Evolutionary conservation across 2,329 filamentous ascomycete species (phyloP).

Genomic region (Xenoacremonium recifei): DNA sequence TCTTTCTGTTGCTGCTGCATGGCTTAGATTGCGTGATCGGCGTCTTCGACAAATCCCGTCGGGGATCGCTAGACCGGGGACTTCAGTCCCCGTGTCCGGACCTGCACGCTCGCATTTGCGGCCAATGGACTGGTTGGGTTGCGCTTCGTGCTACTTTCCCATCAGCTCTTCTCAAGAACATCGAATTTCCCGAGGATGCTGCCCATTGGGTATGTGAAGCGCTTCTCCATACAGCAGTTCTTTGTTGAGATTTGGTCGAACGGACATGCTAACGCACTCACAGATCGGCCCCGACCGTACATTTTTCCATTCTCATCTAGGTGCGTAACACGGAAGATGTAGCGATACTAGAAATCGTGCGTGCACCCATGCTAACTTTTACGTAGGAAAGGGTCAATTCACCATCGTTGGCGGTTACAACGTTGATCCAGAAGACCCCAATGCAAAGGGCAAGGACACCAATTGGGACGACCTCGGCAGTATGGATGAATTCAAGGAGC

Average conservation of each 20-base stretch:
- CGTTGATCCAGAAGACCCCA: conserved; percentile 31
- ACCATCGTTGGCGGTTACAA: conserved; percentile 43
- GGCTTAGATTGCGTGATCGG: no score
- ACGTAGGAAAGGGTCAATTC: conserved; percentile 31
- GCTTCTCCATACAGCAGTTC: not conserved
- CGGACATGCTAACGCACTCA: not conserved
- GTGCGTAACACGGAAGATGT: no score
- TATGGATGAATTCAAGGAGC: conserved; percentile 33
- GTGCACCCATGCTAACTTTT: not conserved
- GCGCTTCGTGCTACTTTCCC: conserved; percentile 45
- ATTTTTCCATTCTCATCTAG: conserved; percentile 43
- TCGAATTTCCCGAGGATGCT: conserved; percentile 41
- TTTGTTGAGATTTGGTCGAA: not conserved
- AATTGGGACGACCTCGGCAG: conserved; percentile 39
- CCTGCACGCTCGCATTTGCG: no score
- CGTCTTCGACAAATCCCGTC: no score
- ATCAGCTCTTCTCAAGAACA: conserved; percentile 35
- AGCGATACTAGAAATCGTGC: no score
- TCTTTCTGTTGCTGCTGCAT: no score
- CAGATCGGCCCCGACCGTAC: conserved; percentile 15
- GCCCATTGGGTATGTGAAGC: conserved; percentile 30
- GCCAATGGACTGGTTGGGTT: conserved; percentile 46
- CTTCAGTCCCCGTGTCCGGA: no score
- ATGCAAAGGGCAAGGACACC: conserved; percentile 27
- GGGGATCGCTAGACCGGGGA: no score